Evolutionary conservation across 2,329 filamentous ascomycete species (phyloP), one percentile per base, ranked within the genome.

Genomic region (Aspergillus sp.): DNA sequence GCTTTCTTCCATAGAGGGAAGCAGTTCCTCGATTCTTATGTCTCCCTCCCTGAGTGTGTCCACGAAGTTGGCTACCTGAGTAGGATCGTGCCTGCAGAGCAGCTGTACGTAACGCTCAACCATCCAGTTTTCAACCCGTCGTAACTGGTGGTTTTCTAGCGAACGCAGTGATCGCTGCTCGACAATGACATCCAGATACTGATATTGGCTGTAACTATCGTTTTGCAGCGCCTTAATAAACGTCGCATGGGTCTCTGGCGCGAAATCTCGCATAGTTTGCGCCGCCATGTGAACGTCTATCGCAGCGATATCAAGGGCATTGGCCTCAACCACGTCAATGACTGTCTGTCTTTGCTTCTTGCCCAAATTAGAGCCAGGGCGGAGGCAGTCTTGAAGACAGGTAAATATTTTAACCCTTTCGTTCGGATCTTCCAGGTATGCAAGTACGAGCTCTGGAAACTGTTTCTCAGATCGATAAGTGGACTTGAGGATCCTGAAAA

Each of bases 401-500:
- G 86, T 85, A 71, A 97, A 98, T 1, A 96, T 83, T 5, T 81
- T 83, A 5, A 88, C 83, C 56, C 86, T 87, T 62, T 95, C 89
- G 49, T 92, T 86, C 0, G 83, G 82, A 66, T 99, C 95, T 60
- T 96, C 89, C 60, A 99, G 90, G 69, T 92, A 96, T 0, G 87
- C 87, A 65, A 89, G 81, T 5, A 98, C 76, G 27, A 97, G 84
- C 65, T 89, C 87, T 1, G 87, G 85, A 66, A 90, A 96, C 68
- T 93, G 87, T 65, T 86, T 88, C 64, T 96, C 91, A 5, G 83
- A 80, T 65, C 87, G 89, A 73, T 96, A 96, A 9, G 91, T 89
- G 13, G 90, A 88, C 76, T 99, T 99, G 54, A 99, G 76, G 27
- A 99, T 93, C 49, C 95, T 87, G 72, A 90, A 96, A 72, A 98